A percentile compares a stretch with the other conserved stretches of the same genome.
phyloP scores from a whole-genome alignment of 164 flowering plant species.

The Pachysandra terminalis region DNA sequence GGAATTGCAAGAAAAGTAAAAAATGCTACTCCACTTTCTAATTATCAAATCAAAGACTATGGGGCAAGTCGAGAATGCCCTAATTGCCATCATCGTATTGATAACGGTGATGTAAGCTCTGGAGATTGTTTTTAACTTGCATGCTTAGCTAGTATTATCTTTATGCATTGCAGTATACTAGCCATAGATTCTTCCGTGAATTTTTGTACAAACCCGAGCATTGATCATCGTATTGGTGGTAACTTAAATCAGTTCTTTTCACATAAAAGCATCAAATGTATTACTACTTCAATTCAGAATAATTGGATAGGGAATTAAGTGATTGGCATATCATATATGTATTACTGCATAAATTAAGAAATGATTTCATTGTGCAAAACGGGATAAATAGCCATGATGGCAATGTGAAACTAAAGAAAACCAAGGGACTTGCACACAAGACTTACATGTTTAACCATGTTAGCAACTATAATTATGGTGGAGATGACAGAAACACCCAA shows the following conservation, averaged over 20 bases:
- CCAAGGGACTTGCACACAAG: too few relatives aligned
- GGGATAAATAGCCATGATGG: too few relatives aligned
- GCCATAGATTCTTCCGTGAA: neutral
- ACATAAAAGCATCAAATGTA: too few relatives aligned
- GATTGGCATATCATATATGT: neutral
- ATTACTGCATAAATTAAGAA: neutral
- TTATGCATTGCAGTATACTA: neutral
- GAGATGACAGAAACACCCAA: too few relatives aligned
- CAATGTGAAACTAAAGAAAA: too few relatives aligned
- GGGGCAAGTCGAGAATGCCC: constrained; percentile 76
- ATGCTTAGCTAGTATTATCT: neutral
- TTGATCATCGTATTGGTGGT: neutral
- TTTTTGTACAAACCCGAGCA: neutral
- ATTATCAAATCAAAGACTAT: constrained; percentile 47
- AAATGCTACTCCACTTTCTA: constrained; percentile 38
- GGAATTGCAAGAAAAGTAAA: constrained; percentile 70
- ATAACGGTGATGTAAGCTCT: constrained; percentile 92
- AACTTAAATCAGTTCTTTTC: too few relatives aligned
- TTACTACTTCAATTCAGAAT: neutral
- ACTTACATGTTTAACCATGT: too few relatives aligned
- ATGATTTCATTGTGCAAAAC: neutral
- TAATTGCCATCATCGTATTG: constrained; percentile 60
- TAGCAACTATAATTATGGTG: too few relatives aligned
- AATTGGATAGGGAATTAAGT: neutral
- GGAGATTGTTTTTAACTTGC: neutral